Base-by-base conservation (phyloP, 805 yeast genomes). In the Yamadazyma insecticola region DNA sequence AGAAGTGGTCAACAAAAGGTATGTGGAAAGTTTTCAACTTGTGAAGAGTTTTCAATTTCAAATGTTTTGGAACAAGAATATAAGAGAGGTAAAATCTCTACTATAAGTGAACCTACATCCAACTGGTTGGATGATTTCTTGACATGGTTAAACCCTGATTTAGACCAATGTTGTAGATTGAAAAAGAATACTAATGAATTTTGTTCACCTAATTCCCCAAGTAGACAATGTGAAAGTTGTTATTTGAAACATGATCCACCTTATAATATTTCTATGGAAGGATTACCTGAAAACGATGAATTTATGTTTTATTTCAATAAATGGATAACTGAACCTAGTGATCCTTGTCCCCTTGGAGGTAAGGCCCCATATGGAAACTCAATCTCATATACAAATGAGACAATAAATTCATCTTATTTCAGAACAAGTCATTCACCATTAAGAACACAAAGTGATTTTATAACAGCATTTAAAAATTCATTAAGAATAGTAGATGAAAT, bases 301-400 rank as follows among this genome's bases (percentile, higher is more conserved):
- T 90, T 90, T 48, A 74, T 83, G 76, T 64, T 63, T 26, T 86
- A 68, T 45, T 81, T 88, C 50, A 55, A 73, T 14, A 74, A 81
- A 24, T 90, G 98, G 98, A 84, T 90, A 16, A 67, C 76, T 23
- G 84, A 86, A 16, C 78, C 77, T 2, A 83, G 95, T 35, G 92
- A 84, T 47, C 86, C 90, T 2, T 90, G 98, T 55, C 96, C 97
- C 1, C 61, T 90, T 16, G 97, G 96, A 3, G 98, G 98, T 2
- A 83, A 84, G 48, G 97, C 97, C 0, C 95, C 97, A 0, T 90
- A 90, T 51, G 69, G 83, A 1, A 57, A 66, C 4, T 66, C 88
- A 1, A 60, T 86, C 8, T 58, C 69, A 2, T 58, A 67, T 16
- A 65, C 67, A 35, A 57, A 60, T 1, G 43, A 55, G 1, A 54